phyloP scores from a whole-genome alignment of 2,329 filamentous ascomycete species.

The Phaeosphaeriaceae sp. region DNA sequence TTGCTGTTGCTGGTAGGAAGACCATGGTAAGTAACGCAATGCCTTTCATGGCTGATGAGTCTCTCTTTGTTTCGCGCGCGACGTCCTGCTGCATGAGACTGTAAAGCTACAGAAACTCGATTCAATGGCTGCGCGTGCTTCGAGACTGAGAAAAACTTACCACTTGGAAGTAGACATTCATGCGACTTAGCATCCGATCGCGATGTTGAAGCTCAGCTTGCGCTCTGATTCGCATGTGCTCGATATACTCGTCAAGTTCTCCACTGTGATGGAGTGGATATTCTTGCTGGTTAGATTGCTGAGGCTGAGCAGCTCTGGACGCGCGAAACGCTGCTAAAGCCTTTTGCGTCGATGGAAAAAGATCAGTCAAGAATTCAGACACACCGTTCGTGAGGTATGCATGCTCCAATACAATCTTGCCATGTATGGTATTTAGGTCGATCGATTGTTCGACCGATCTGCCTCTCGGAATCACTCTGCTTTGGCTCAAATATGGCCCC shows the following conservation, averaged over 20 bases:
- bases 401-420: neutral
- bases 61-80: neutral
- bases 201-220: neutral
- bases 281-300: neutral
- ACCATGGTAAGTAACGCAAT: neutral
- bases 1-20: neutral
- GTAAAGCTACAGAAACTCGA: neutral
- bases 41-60: neutral
- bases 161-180: neutral
- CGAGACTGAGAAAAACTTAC: neutral
- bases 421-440: neutral
- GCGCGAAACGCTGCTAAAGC: neutral
- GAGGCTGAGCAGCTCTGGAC: neutral
- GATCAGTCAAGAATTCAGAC: neutral
- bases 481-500: neutral
- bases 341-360: neutral
- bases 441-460: neutral
- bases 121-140: neutral
- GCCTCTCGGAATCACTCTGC: neutral
- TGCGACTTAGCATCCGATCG: neutral
- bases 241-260: neutral
- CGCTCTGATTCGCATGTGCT: neutral
- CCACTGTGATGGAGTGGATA: neutral
- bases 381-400: neutral
- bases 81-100: neutral